These are phyloP conservation scores for Picea glauca DNA, from an alignment of 75 land plant genomes.

Conservation along the genomic window DNA sequence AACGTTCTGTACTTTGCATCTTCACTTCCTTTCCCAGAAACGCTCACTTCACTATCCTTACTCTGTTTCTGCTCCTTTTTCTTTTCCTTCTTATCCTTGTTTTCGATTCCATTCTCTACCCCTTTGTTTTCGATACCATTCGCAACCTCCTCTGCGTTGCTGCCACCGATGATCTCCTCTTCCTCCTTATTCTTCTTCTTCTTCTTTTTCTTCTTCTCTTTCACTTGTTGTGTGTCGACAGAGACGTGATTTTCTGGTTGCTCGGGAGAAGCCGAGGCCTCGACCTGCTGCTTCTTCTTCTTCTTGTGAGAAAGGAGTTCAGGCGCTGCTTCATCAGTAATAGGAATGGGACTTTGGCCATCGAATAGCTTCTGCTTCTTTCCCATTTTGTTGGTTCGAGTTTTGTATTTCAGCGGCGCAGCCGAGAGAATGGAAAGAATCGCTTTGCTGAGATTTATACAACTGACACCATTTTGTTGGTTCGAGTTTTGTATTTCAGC, in stretches of 20 bases:
- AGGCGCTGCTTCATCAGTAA: no score
- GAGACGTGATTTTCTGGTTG: neutral
- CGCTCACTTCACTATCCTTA: conserved; percentile 15
- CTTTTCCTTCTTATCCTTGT: neutral
- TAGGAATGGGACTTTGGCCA: no score
- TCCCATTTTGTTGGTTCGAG: no score
- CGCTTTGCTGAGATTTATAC: no score
- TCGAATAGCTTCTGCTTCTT: no score
- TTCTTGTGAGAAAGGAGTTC: neutral
- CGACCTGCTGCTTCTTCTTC: conserved; percentile 1
- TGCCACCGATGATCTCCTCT: neutral
- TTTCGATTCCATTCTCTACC: conserved; percentile 8
- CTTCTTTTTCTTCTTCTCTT: conserved; percentile 9
- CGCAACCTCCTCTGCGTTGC: neutral
- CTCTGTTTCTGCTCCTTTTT: conserved; percentile 5
- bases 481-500: no score
- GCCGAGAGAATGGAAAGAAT: no score
- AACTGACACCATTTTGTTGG: no score
- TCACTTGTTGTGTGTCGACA: neutral
- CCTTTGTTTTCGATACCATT: neutral
- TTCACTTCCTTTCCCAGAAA: conserved; percentile 51
- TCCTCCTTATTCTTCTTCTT: conserved; percentile 20
- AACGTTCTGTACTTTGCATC: conserved; percentile 60
- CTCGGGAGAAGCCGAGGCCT: neutral
- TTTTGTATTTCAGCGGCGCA: no score